A percentile compares a stretch with the other conserved stretches of the same genome.
Evolutionary conservation across 768 basidiomycete species (phyloP).

Genomic region (Boletales sp.): DNA sequence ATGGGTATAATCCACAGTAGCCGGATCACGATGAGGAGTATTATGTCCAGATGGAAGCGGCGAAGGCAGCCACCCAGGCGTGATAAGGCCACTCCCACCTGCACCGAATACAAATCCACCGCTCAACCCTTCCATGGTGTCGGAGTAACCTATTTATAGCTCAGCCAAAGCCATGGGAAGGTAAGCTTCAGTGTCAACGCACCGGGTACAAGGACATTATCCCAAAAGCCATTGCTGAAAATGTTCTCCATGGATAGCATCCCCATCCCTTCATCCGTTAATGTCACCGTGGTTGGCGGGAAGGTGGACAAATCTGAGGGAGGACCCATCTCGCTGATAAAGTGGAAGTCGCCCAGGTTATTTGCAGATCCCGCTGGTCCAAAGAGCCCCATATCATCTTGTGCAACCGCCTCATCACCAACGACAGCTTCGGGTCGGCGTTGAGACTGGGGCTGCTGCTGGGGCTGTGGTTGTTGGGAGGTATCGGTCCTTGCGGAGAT

Average conservation of each 20-base stretch:
- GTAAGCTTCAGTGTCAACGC: constrained; percentile 23
- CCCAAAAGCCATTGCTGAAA: constrained; percentile 80
- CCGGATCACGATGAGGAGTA: constrained; percentile 32
- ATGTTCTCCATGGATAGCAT: constrained; percentile 81
- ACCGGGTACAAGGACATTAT: constrained; percentile 85
- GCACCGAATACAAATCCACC: constrained; percentile 86
- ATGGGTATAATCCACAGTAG: constrained; percentile 25
- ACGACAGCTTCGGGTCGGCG: constrained; percentile 16
- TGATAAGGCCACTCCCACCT: constrained; percentile 80
- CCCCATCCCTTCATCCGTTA: constrained; percentile 38
- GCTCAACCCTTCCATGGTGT: constrained; percentile 76
- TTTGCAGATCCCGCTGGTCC: constrained; percentile 19
- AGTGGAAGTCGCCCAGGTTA: constrained; percentile 54
- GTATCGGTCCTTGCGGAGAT: constrained; percentile 49
- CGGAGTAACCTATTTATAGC: constrained; percentile 59
- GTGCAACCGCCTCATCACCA: constrained; percentile 15
- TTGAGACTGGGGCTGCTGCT: constrained; percentile 16
- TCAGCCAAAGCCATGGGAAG: constrained; percentile 3
- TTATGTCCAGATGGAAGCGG: constrained; percentile 56
- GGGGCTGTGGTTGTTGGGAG: constrained; percentile 23
- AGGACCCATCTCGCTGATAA: constrained; percentile 82
- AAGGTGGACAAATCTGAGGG: constrained; percentile 79
- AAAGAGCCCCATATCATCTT: constrained; percentile 30
- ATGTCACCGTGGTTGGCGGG: constrained; percentile 79
- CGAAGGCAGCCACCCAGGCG: constrained; percentile 61